Evolutionary conservation across 306 rosid species (phyloP).

Genomic region (Quercus variabilis): DNA sequence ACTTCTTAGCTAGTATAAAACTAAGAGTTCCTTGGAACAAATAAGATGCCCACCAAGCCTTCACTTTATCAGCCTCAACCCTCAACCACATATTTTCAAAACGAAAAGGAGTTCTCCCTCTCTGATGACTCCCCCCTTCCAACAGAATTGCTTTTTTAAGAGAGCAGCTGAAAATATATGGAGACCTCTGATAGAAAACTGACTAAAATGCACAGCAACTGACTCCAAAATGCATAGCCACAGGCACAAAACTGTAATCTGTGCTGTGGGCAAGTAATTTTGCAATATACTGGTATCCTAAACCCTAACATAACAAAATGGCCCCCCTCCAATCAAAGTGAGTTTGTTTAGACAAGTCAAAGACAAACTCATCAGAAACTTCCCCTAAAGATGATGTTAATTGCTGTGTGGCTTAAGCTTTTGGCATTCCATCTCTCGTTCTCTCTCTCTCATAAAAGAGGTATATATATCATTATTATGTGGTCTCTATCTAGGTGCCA

Average conservation of each 20-base stretch:
- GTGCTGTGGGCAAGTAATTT: background rate
- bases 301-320: background rate
- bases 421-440: constrained; percentile 1
- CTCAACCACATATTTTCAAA: too few species aligned
- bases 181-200: background rate
- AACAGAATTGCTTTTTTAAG: background rate
- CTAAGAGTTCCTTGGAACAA: too few species aligned
- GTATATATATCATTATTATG: constrained; percentile 13
- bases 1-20: too few species aligned
- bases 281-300: background rate
- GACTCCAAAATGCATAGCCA: background rate
- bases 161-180: background rate
- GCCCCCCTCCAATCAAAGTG: background rate
- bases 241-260: background rate
- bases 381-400: background rate
- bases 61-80: too few species aligned
- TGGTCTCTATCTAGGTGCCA: constrained; percentile 68
- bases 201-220: background rate
- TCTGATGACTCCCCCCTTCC: too few species aligned
- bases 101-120: too few species aligned
- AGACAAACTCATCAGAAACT: background rate
- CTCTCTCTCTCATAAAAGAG: background rate
- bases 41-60: too few species aligned
- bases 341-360: background rate
- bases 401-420: constrained; percentile 11